Evolutionary conservation across 306 rosid species (phyloP).

Genomic region (Gastrolobium villosum): DNA sequence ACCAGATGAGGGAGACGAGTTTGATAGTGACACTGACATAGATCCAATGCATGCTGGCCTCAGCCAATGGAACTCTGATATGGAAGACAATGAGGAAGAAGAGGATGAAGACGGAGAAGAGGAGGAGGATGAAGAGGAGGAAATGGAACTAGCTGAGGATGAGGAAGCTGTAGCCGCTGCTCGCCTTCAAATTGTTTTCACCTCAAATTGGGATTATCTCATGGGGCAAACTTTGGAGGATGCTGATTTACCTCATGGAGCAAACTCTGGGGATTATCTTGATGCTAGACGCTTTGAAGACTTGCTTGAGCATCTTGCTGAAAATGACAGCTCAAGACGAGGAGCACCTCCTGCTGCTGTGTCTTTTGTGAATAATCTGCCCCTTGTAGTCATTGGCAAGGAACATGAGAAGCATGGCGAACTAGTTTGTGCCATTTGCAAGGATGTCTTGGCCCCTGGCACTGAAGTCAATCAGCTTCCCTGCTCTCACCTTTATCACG

Average conservation of each 20-base stretch:
- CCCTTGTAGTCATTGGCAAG: conserved; percentile 62
- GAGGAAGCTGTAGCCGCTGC: conserved; percentile 63
- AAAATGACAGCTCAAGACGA: conserved; percentile 77
- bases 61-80: conserved; percentile 72
- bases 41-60: conserved; percentile 96
- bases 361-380: conserved; percentile 69
- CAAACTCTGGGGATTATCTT: conserved; percentile 72
- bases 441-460: conserved; percentile 70
- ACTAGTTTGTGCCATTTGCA: conserved; percentile 89
- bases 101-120: conserved; percentile 43
- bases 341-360: conserved; percentile 93
- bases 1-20: conserved; percentile 60
- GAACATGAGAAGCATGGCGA: conserved; percentile 75
- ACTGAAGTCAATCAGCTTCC: conserved; percentile 85
- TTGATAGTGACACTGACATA: conserved; percentile 84
- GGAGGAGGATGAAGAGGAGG: conserved; percentile 45
- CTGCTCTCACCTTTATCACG: conserved; percentile 89
- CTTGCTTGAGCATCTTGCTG: conserved; percentile 80
- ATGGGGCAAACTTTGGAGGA: conserved; percentile 56
- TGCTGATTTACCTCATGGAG: conserved; percentile 54
- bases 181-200: conserved; percentile 56
- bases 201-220: conserved; percentile 51
- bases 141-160: conserved; percentile 63
- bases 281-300: conserved; percentile 75
- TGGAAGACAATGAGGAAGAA: conserved; percentile 59